Percentiles rank a stretch among this genome's conserved stretches.
Evolutionary conservation across 1,284 basidiomycete genomes (phyloP).

Genomic region (Apiotrichum akiyoshidainum): DNA sequence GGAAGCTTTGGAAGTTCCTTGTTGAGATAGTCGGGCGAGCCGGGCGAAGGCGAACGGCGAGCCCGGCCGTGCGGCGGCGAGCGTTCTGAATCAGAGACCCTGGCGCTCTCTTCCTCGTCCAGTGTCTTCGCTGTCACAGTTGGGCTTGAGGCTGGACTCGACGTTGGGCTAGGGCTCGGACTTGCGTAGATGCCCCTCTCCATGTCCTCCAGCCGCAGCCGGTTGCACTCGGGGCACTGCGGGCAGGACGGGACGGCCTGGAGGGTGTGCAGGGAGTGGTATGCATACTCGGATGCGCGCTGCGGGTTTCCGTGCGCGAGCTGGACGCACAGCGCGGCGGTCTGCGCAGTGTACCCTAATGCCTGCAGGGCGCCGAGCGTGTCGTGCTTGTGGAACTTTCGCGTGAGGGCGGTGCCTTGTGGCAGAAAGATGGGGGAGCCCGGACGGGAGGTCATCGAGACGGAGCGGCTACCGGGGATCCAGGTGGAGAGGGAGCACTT

Average conservation of each 20-base stretch:
- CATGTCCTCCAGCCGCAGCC: neutral
- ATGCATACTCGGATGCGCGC: neutral
- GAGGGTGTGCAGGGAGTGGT: neutral
- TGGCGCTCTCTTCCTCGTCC: too few relatives aligned
- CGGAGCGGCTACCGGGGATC: neutral
- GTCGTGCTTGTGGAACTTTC: neutral
- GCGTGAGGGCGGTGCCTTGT: neutral
- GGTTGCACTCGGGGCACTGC: neutral
- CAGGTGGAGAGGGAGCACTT: neutral
- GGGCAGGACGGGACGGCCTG: neutral
- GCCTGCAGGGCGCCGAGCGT: neutral
- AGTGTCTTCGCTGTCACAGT: too few relatives aligned
- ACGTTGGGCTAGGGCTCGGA: neutral
- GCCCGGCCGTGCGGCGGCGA: too few relatives aligned
- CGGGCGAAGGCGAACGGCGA: too few relatives aligned
- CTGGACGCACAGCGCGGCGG: neutral
- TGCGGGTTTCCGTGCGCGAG: neutral
- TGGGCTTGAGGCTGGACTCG: neutral
- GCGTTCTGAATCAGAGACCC: too few relatives aligned
- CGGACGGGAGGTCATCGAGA: neutral
- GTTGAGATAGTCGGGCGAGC: too few relatives aligned
- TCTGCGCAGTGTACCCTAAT: neutral
- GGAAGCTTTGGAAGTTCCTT: too few relatives aligned
- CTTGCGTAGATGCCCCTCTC: neutral
- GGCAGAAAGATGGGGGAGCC: neutral